Conservation (phyloP, 1,284 basidiomycete species). For the Puccinia polysora region DNA sequence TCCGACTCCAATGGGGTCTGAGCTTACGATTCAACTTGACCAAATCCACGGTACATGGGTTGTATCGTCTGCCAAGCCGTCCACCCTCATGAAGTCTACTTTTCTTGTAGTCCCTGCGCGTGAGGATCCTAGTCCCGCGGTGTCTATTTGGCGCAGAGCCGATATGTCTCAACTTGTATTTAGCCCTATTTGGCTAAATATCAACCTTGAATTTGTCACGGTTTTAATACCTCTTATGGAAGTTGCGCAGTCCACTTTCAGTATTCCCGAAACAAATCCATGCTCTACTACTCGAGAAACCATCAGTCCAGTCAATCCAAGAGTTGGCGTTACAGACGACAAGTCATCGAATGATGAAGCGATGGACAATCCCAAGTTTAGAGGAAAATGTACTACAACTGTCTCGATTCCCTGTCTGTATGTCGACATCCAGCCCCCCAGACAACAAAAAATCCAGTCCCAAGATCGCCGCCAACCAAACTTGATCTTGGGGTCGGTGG, state of each 20-base stretch:
- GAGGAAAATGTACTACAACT: background rate
- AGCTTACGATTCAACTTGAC: conserved; percentile 11
- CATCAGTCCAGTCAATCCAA: too few relatives aligned
- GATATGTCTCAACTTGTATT: conserved; percentile 3
- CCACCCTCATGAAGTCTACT: background rate
- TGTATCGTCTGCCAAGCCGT: background rate
- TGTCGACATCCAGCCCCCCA: conserved; percentile 16
- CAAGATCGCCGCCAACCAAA: background rate
- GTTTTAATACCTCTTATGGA: conserved; percentile 14
- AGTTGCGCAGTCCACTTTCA: background rate
- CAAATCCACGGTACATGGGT: conserved; percentile 12
- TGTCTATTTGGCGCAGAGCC: background rate
- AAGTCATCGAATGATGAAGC: background rate
- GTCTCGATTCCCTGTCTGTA: conserved; percentile 26
- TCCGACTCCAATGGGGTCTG: background rate
- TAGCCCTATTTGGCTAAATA: conserved; percentile 18
- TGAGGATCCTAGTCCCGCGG: conserved; percentile 7
- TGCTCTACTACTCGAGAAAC: too few relatives aligned
- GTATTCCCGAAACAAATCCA: background rate
- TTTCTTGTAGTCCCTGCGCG: conserved; percentile 26
- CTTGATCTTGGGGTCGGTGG: conserved; percentile 1
- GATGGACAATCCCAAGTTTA: background rate
- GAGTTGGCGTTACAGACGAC: too few relatives aligned
- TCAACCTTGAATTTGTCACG: conserved; percentile 7
- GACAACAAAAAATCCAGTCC: background rate